A percentile compares a stretch with the other conserved stretches of the same genome.
Evolutionary conservation across 192 early-diverging fungal genomes (phyloP).

Genomic region (Funneliformis geosporum): DNA sequence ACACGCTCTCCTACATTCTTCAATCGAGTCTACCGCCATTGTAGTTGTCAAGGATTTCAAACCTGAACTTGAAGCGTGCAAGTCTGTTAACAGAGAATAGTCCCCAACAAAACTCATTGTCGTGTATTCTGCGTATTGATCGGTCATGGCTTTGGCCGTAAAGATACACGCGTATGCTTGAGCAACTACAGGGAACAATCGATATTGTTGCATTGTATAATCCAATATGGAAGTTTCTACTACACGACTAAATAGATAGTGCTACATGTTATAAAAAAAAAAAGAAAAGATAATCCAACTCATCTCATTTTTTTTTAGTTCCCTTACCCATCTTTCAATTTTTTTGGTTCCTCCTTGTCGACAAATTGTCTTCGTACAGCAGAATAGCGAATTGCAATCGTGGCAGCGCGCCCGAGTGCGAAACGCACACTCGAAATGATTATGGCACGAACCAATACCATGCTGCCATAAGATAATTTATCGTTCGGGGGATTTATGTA

Average conservation of each 20-base stretch:
- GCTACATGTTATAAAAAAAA: not conserved
- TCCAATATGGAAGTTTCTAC: constrained; percentile 73
- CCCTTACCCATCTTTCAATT: constrained; percentile 37
- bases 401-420: constrained; percentile 66
- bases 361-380: constrained; percentile 73
- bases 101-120: constrained; percentile 57
- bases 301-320: not conserved
- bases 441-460: constrained; percentile 79
- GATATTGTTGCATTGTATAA: constrained; percentile 78
- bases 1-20: constrained; percentile 70
- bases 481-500: constrained; percentile 74
- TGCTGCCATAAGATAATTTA: constrained; percentile 83
- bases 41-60: constrained; percentile 77
- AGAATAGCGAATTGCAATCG: constrained; percentile 72
- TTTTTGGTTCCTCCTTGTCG: constrained; percentile 55
- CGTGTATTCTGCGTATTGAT: constrained; percentile 64
- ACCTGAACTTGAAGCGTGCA: constrained; percentile 72
- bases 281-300: too few species aligned
- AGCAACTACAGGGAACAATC: constrained; percentile 70
- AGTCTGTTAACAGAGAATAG: constrained; percentile 68
- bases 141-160: constrained; percentile 64
- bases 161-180: constrained; percentile 74
- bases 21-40: constrained; percentile 66
- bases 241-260: constrained; percentile 23
- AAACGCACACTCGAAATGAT: constrained; percentile 65